Base-by-base conservation (phyloP, 23 red algal species). In the Gracilaria gracilis region DNA sequence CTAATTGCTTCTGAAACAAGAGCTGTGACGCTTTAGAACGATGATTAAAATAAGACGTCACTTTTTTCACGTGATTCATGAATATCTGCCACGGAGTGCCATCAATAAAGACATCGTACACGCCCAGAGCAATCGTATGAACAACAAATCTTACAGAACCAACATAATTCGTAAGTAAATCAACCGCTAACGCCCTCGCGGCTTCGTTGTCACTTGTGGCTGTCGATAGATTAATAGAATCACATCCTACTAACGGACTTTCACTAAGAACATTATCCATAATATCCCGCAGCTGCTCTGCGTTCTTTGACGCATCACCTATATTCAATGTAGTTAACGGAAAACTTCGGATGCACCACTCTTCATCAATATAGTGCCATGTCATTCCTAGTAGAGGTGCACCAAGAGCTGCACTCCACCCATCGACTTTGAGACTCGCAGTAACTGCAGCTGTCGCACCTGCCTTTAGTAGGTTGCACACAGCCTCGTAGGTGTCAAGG, bases 171-270 rank as follows among this genome's bases (percentile, higher is more conserved):
- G 67, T 73, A 12, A 73, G 34, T 16, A 44, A 29, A 73, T 73
- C 67, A 23, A 73, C 35, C 7, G 67, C 67, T 37, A 12, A 44
- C 15, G 35, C 67, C 21, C 36, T 73, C 34, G 67, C 34, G 3
- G 67, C 67, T 20, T 73, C 67, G 67, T 73, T 73, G 35, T 73
- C 67, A 24, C 67, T 73, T 44, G 67, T 73, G 2, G 34, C 67
- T 39, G 38, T 20, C 1, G 4, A 73, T n/a, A 73, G 5, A 44
- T 29, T 21, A 6, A 73, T 73, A 8, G 3, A 2, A 29, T 39
- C 34, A 8, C 23, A 8, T 4, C 67, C 67, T 4, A 73, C 67
- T 23, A 73, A 15, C 1, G 34, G 35, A 73, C 67, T 73, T 44
- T 73, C 5, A 2, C 19, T 29, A 2, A 40, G 34, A 37, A 73